These are phyloP conservation scores for Corylus avellana DNA, from an alignment of 306 rosid species.

Conservation along the genomic window DNA sequence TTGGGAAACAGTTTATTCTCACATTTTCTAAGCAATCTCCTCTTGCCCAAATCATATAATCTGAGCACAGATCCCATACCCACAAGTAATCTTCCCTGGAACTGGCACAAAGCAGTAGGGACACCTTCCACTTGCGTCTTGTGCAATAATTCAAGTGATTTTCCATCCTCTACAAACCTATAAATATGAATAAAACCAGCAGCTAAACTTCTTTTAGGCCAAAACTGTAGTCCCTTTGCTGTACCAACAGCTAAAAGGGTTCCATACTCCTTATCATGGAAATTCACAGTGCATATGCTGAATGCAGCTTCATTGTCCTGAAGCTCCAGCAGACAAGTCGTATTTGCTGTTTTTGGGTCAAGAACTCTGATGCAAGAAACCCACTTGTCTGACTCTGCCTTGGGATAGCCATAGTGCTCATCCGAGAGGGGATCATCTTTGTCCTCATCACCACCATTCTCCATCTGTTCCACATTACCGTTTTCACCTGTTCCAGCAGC, in stretches of 20 bases:
- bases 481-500: constrained; percentile 69
- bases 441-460: constrained; percentile 93
- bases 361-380: constrained; percentile 97
- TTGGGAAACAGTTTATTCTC: constrained; percentile 95
- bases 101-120: constrained; percentile 89
- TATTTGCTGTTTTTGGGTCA: constrained; percentile 78
- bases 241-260: constrained; percentile 97
- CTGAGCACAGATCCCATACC: constrained; percentile 91
- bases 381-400: constrained; percentile 89
- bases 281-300: constrained; percentile 88
- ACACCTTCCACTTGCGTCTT: constrained; percentile 97
- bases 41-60: constrained; percentile 92
- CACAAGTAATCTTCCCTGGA: constrained; percentile 95
- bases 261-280: constrained; percentile 94
- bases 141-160: constrained; percentile 87
- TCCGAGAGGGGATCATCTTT: constrained; percentile 76
- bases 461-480: constrained; percentile 80
- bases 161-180: constrained; percentile 91
- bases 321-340: constrained; percentile 94
- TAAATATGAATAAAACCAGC: constrained; percentile 91
- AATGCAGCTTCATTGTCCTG: constrained; percentile 97
- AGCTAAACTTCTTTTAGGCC: constrained; percentile 62
- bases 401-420: constrained; percentile 96
- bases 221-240: constrained; percentile 89
- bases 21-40: constrained; percentile 79